Conservation (phyloP, 2,329 filamentous ascomycete genomes). For the Whalleya microplaca region DNA sequence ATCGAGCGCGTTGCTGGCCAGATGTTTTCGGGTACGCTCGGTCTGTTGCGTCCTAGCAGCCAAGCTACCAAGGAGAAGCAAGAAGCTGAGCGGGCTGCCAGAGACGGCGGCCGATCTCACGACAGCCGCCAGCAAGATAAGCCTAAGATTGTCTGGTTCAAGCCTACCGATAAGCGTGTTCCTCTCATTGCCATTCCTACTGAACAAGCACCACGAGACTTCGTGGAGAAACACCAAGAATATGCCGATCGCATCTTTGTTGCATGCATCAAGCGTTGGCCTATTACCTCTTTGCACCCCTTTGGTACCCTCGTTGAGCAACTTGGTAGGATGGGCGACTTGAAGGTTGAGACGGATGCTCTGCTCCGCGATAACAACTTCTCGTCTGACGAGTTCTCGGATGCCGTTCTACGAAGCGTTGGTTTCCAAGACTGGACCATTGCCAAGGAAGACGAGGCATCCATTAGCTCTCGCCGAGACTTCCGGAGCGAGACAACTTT, state of each 20-base stretch:
- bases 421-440: conserved; percentile 91
- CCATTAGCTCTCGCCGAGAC: conserved; percentile 77
- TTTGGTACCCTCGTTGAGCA: conserved; percentile 98
- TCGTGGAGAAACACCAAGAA: conserved; percentile 97
- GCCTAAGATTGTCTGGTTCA: conserved; percentile 99
- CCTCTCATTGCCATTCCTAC: conserved; percentile 97
- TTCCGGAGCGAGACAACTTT: conserved; percentile 89
- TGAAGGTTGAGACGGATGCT: conserved; percentile 97
- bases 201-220: conserved; percentile 95
- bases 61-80: conserved; percentile 99
- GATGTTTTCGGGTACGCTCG: conserved; percentile 98
- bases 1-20: conserved; percentile 96
- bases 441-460: conserved; percentile 77
- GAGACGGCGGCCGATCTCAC: conserved; percentile 79
- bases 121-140: conserved; percentile 90
- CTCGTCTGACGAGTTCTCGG: conserved; percentile 94
- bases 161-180: conserved; percentile 98
- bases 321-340: conserved; percentile 94
- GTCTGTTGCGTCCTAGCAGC: conserved; percentile 91
- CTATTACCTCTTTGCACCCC: conserved; percentile 97
- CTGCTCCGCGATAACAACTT: conserved; percentile 99
- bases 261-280: conserved; percentile 99
- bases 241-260: conserved; percentile 98
- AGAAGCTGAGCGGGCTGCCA: conserved; percentile 90
- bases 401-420: conserved; percentile 91